Evolutionary conservation across 805 yeast species (phyloP).

Genomic region (Ogataea nakhonphanomensis): DNA sequence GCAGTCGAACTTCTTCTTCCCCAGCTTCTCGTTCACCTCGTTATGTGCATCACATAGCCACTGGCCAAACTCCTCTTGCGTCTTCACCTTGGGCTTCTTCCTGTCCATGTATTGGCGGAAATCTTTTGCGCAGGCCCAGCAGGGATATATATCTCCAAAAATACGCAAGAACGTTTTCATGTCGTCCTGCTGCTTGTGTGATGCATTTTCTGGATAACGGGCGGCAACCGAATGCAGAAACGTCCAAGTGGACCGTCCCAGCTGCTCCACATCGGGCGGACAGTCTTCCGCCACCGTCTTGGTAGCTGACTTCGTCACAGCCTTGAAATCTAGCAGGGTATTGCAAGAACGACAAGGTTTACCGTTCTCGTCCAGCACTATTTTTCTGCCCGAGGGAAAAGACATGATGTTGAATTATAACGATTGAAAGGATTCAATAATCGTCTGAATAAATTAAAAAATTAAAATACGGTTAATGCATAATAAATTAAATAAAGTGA

Average conservation of each 20-base stretch:
- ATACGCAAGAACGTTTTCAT: conserved; percentile 64
- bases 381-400: conserved; percentile 49
- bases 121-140: conserved; percentile 90
- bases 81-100: conserved; percentile 53
- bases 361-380: conserved; percentile 82
- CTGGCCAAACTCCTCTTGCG: conserved; percentile 74
- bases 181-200: conserved; percentile 59
- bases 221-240: conserved; percentile 89
- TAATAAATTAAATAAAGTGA: no score
- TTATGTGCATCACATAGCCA: conserved; percentile 98
- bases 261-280: conserved; percentile 81
- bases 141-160: conserved; percentile 83
- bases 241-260: conserved; percentile 92
- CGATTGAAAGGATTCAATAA: no score
- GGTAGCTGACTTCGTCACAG: conserved; percentile 39
- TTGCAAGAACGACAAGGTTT: conserved; percentile 97
- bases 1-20: conserved; percentile 85
- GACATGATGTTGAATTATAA: no score
- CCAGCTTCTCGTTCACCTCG: conserved; percentile 81
- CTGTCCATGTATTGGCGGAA: conserved; percentile 58
- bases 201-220: conserved; percentile 72
- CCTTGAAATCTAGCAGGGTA: conserved; percentile 71
- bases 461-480: no score
- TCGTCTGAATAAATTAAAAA: no score
- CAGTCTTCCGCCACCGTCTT: conserved; percentile 40